Base-by-base conservation (phyloP, 2,329 filamentous ascomycete species). In the Iodosphaeria phyllophila region DNA sequence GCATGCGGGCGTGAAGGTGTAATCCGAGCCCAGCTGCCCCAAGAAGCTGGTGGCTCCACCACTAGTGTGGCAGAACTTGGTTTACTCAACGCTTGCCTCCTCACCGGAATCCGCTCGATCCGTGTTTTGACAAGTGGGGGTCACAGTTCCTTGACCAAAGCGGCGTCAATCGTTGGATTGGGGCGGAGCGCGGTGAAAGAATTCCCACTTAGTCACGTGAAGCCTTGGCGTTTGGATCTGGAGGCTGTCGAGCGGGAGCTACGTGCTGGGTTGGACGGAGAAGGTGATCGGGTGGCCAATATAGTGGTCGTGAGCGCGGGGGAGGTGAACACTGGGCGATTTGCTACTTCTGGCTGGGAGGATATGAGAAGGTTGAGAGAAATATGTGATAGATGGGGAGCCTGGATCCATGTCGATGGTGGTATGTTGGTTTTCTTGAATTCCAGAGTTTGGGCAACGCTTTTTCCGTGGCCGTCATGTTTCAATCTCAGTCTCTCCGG, bases 331-430 rank as follows among this genome's bases (percentile, higher is more conserved):
- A 91, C 83, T 0, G 83, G 84, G 1, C 58, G 72, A 5, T 93
- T 83, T 44, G 74, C 79, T 15, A 77, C 60, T 16, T 49, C 50
- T 2, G 64, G 54, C 1, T 34, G 47, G 3, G 54, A 59, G 4
- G 69, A 83, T 32, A 72, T 73, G 55, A 44, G 48, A 27, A 54
- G 56, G 28, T 48, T 93, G 18, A 64, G 84, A 30, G 50, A 54
- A 4, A 43, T 92, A 19, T 82, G 78, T 21, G 73, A 89, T 36
- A 54, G 58, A 34, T 70, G 86, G 35, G 61, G 63, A 2, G 74
- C 80, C 1, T 93, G 84, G 84, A 60, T 93, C 19, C 86, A 95
- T 46, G 72, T 86, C 6, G 86, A 93, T 40, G 84, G 76, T 22
- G 68, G 67, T 69, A 40, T 28, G 56, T 47, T 22, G 2, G 24